Conservation (phyloP, 495 filamentous ascomycete species). For the Filosporella fistucella region DNA sequence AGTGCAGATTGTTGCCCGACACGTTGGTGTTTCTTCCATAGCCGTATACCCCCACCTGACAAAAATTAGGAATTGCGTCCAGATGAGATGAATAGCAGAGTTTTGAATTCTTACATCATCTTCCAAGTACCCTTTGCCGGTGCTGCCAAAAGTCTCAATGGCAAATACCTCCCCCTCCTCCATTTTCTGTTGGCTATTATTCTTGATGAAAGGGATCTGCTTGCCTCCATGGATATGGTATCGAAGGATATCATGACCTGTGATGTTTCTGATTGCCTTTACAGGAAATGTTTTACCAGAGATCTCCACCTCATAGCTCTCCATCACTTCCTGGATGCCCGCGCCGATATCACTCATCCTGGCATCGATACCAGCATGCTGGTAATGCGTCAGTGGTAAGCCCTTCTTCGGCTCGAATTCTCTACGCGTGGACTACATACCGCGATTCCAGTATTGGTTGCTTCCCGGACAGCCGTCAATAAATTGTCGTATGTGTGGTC, state of each 20-base stretch:
- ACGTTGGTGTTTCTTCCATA: conserved; percentile 63
- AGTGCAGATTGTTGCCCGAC: conserved; percentile 58
- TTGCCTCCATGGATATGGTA: conserved; percentile 86
- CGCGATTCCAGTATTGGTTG: conserved; percentile 82
- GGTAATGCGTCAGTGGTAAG: neutral
- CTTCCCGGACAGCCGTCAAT: conserved; percentile 74
- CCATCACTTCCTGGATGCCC: conserved; percentile 80
- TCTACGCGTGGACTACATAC: neutral
- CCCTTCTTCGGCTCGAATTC: neutral
- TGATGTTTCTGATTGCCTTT: conserved; percentile 81
- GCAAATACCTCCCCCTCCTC: conserved; percentile 92
- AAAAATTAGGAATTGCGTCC: conserved; percentile 1
- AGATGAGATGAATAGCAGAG: neutral
- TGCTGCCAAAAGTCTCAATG: conserved; percentile 93
- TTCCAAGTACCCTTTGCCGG: conserved; percentile 73
- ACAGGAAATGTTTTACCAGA: conserved; percentile 71
- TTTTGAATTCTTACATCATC: conserved; percentile 53
- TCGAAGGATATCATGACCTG: conserved; percentile 80
- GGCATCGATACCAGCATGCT: conserved; percentile 78
- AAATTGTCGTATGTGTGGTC: conserved; percentile 81
- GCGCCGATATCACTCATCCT: conserved; percentile 72
- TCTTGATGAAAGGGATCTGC: conserved; percentile 85
- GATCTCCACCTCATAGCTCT: conserved; percentile 81
- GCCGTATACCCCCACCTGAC: conserved; percentile 66
- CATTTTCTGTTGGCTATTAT: conserved; percentile 74